Conservation (phyloP, 441 rosid genomes). For the Populus tomentosa region DNA sequence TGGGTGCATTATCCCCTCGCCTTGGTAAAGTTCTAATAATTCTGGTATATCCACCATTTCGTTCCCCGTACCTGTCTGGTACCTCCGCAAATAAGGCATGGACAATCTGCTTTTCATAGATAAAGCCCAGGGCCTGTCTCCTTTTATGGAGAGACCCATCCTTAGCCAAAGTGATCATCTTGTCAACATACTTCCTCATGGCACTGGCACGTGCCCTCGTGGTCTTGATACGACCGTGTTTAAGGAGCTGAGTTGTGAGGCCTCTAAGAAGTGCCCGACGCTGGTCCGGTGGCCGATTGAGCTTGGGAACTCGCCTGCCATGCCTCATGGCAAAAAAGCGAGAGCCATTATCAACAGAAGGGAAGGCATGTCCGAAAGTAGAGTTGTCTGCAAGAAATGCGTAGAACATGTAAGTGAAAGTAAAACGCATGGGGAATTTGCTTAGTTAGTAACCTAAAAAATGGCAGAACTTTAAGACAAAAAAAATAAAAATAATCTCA, state of each 20-base stretch:
- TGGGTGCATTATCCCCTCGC: constrained; percentile 97
- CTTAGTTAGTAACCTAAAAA: too few species aligned
- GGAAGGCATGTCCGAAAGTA: constrained; percentile 43
- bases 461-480: neutral
- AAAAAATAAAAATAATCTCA: neutral
- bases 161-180: constrained; percentile 94
- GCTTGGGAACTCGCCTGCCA: constrained; percentile 76
- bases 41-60: constrained; percentile 91
- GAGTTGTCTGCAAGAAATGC: constrained; percentile 32
- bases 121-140: constrained; percentile 83
- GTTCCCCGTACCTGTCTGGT: constrained; percentile 75
- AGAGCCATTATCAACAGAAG: constrained; percentile 45
- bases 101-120: constrained; percentile 91
- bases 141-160: constrained; percentile 90
- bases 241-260: constrained; percentile 88
- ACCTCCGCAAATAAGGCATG: constrained; percentile 88
- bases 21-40: constrained; percentile 87
- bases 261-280: constrained; percentile 78
- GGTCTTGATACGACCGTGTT: constrained; percentile 83
- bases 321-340: constrained; percentile 82
- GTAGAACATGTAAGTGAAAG: neutral
- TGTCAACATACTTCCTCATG: constrained; percentile 79
- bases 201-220: constrained; percentile 89
- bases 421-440: neutral
- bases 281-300: constrained; percentile 85